These are phyloP conservation scores for Tolypocladium nubicola DNA, from an alignment of 2,329 filamentous ascomycete genomes.

Conservation along the genomic window DNA sequence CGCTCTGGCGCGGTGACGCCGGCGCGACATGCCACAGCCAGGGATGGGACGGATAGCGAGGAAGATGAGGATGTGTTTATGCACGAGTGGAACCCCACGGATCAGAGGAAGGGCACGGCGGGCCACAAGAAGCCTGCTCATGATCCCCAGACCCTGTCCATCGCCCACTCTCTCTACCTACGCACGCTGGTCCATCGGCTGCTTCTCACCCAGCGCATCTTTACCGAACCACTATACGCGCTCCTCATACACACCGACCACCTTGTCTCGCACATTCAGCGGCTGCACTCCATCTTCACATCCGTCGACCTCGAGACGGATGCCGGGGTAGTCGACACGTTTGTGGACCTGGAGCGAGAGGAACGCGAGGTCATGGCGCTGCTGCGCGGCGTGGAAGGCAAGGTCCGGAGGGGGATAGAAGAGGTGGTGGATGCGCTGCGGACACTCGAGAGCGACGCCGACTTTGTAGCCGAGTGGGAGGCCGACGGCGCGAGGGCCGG, in stretches of 20 bases:
- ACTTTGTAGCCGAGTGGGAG: conserved; percentile 34
- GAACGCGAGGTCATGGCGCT: conserved; percentile 57
- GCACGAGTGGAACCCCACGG: not conserved
- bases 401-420: conserved; percentile 58
- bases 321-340: conserved; percentile 68
- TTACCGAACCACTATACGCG: conserved; percentile 54
- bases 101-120: not conserved
- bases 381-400: conserved; percentile 50
- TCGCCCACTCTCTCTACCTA: conserved; percentile 71
- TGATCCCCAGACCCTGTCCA: conserved; percentile 76
- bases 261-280: conserved; percentile 65
- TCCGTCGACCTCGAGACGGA: conserved; percentile 73
- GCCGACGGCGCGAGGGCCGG: conserved; percentile 23
- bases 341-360: conserved; percentile 61
- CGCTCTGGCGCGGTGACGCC: conserved; percentile 14
- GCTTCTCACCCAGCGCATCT: conserved; percentile 52
- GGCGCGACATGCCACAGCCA: conserved; percentile 2
- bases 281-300: conserved; percentile 66
- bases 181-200: conserved; percentile 54
- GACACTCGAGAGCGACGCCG: conserved; percentile 30
- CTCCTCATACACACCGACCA: conserved; percentile 70
- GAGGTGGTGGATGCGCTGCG: conserved; percentile 49
- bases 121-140: conserved; percentile 26
- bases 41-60: not conserved
- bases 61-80: not conserved